Percentiles rank a stretch among this genome's conserved stretches.
phyloP scores from a whole-genome alignment of 345 rosid genomes.

The Passiflora organensis region DNA sequence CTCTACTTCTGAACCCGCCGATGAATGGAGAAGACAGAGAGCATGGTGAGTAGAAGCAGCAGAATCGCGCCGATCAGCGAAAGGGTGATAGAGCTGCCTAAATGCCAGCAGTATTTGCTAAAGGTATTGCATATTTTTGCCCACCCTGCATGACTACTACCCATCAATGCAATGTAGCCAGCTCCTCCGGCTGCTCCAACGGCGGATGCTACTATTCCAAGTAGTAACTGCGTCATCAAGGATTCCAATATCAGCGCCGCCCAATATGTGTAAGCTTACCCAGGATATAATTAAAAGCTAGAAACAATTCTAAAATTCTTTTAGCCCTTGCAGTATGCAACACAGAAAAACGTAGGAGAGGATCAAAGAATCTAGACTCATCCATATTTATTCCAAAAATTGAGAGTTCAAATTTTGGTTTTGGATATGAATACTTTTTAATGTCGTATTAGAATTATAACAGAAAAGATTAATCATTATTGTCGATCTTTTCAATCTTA shows the following conservation, averaged over 20 bases:
- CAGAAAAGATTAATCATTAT: too few relatives aligned
- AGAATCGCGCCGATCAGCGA: constrained; percentile 50
- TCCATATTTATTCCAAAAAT: too few relatives aligned
- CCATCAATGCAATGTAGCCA: constrained; percentile 62
- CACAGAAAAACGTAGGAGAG: too few relatives aligned
- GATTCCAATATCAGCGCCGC: not conserved
- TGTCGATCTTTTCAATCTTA: too few relatives aligned
- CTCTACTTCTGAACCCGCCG: constrained; percentile 4
- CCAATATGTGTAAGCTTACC: not conserved
- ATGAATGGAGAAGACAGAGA: constrained; percentile 38
- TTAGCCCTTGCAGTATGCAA: too few relatives aligned
- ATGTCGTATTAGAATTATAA: too few relatives aligned
- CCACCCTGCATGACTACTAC: constrained; percentile 54
- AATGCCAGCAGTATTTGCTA: constrained; percentile 58
- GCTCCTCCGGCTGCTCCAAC: constrained; percentile 71
- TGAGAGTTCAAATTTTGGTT: too few relatives aligned
- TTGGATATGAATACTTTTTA: too few relatives aligned
- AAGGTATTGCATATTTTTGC: constrained; percentile 44
- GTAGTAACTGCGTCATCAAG: constrained; percentile 42
- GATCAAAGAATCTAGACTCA: too few relatives aligned
- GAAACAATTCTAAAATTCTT: not conserved
- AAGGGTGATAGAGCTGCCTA: constrained; percentile 39
- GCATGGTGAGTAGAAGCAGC: constrained; percentile 47
- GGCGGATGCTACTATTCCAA: constrained; percentile 74
- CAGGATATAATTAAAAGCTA: not conserved